Conservation (phyloP, 306 rosid genomes). For the Betula pendula region DNA sequence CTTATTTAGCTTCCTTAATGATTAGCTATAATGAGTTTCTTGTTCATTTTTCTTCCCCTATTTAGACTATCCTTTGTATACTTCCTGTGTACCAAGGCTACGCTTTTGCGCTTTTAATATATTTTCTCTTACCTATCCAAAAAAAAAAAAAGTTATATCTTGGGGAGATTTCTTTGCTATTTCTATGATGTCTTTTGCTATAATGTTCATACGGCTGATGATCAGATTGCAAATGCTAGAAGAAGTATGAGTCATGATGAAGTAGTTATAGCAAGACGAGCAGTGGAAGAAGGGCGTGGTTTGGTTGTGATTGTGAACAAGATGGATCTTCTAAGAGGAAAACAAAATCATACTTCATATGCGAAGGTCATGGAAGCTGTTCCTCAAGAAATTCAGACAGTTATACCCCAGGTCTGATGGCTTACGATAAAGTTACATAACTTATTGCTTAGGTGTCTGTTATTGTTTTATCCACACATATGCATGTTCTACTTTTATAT, state of each 20-base stretch:
- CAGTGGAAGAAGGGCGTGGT: conserved; percentile 97
- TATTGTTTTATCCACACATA: not conserved
- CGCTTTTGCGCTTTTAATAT: too few relatives aligned
- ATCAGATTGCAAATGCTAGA: conserved; percentile 67
- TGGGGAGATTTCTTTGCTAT: not conserved
- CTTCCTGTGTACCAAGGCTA: too few relatives aligned
- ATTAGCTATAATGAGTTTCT: too few relatives aligned
- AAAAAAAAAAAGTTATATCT: too few relatives aligned
- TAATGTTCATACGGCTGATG: conserved; percentile 15
- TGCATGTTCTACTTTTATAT: not conserved
- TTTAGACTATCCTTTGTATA: too few relatives aligned
- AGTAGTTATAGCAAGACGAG: conserved; percentile 92
- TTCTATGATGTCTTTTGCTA: conserved; percentile 7
- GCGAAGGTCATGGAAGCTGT: conserved; percentile 79
- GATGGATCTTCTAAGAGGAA: conserved; percentile 87
- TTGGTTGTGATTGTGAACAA: conserved; percentile 96
- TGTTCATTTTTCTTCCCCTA: too few relatives aligned
- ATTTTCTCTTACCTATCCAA: too few relatives aligned
- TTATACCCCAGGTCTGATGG: conserved; percentile 76
- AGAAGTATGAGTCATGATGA: conserved; percentile 92
- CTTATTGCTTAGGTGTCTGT: not conserved
- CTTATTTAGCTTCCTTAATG: too few relatives aligned
- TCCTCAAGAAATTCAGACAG: conserved; percentile 79
- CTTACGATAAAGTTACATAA: not conserved
- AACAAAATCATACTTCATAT: conserved; percentile 39